Percentiles rank a stretch among this genome's conserved stretches.
Evolutionary conservation across 208 protist genomes (phyloP).

Genomic region (Leishmania mexicana): DNA sequence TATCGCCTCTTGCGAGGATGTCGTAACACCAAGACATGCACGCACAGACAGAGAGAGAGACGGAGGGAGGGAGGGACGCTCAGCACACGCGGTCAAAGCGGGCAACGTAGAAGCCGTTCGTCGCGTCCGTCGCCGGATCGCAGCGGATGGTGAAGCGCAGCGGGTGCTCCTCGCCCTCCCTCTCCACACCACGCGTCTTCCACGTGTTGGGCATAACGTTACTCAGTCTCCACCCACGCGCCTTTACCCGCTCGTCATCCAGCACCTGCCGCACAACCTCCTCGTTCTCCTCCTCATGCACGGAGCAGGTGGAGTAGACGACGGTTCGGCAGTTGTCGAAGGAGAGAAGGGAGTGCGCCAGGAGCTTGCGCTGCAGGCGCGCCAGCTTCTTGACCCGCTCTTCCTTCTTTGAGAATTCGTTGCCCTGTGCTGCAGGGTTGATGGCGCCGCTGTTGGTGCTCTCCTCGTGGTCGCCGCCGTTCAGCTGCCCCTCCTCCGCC

Average conservation of each 20-base stretch:
- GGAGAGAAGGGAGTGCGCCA: constrained; percentile 85
- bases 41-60: background rate
- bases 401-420: constrained; percentile 52
- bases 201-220: constrained; percentile 81
- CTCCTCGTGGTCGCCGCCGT: constrained; percentile 8
- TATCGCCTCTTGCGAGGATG: background rate
- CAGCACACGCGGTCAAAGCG: constrained; percentile 69
- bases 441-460: constrained; percentile 27
- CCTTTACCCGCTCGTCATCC: constrained; percentile 70
- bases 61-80: background rate
- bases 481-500: constrained; percentile 15
- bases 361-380: constrained; percentile 84
- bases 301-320: constrained; percentile 93
- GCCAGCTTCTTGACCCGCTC: constrained; percentile 82
- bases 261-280: constrained; percentile 84
- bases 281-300: constrained; percentile 92
- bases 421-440: constrained; percentile 43
- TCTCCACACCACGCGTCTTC: constrained; percentile 53
- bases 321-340: constrained; percentile 89
- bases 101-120: constrained; percentile 90
- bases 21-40: background rate
- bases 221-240: constrained; percentile 76
- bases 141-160: constrained; percentile 87
- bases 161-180: constrained; percentile 31
- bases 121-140: constrained; percentile 66